Evolutionary conservation across 2,329 filamentous ascomycete species (phyloP), one percentile per base, ranked within the genome.

Genomic region (Diaporthe citrichinensis): DNA sequence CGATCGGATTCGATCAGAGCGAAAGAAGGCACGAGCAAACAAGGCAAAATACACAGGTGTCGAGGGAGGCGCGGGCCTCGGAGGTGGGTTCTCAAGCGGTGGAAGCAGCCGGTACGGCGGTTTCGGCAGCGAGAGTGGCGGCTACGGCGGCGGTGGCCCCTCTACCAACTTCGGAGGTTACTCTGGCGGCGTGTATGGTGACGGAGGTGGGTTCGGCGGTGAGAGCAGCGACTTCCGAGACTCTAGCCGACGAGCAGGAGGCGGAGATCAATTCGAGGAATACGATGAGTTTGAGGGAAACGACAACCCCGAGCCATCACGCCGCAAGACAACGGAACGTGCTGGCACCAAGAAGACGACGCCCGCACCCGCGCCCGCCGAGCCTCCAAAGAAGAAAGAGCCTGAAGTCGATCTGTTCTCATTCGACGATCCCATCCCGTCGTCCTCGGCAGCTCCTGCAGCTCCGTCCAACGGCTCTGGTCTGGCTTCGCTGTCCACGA

Each of bases 261-360:
- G 71, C 73, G 67, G 65, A 46, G 95, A 97, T 78, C 91, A 93
- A 78, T 99, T 98, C 80, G 96, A 98, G 80, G 97, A 98, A 84
- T 99, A 99, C 81, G 96, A 99, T 82, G 97, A 99, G 84, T 96
- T 93, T 81, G 96, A 98, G 74, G 97, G 98, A 80, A 95, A 90
- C 55, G 85, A 88, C 46, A 81, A 85, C 72, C 86, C 86, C 34
- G 80, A 83, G 1, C 80, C 83, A 36, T 88, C 89, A 67, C 25
- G 62, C 20, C 73, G 67, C 39, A 74, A 68, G 55, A 71, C 74
- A 10, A 67, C 72, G 55, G 76, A 77, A 46, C 87, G 87, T 79
- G 86, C 88, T 80, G 76, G 79, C 17, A 91, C 88, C 82, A 86
- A 88, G 61, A 94, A 94, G 85, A 93, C 93, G 82, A 83, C 83